Conservation (phyloP, 495 filamentous ascomycete species). For the Xylaria scruposa region DNA sequence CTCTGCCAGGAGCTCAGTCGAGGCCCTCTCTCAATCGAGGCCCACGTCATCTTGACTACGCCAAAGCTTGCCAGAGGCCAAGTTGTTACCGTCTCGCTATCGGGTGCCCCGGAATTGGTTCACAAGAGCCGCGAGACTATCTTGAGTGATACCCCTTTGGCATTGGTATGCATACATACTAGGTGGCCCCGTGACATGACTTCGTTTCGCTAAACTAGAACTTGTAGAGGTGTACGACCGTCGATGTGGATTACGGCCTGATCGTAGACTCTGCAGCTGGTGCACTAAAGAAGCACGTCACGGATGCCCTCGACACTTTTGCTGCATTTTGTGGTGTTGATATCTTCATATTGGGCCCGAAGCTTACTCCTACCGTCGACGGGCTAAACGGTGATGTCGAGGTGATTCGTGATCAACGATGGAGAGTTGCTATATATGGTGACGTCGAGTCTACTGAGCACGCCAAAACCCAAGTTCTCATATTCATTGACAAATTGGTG, state of each 20-base stretch:
- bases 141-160: constrained; percentile 83
- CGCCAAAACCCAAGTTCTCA: constrained; percentile 92
- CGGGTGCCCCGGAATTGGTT: constrained; percentile 81
- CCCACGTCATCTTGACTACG: constrained; percentile 80
- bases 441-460: constrained; percentile 95
- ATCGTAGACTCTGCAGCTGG: constrained; percentile 80
- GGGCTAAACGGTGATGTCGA: constrained; percentile 61
- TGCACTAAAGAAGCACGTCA: constrained; percentile 64
- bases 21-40: constrained; percentile 74
- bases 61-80: constrained; percentile 76
- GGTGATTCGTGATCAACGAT: constrained; percentile 70
- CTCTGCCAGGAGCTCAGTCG: constrained; percentile 78
- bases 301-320: constrained; percentile 84
- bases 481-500: constrained; percentile 98
- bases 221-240: constrained; percentile 81
- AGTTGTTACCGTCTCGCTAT: constrained; percentile 89
- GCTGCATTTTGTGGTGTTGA: constrained; percentile 89
- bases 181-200: constrained; percentile 24
- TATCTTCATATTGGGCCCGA: constrained; percentile 91
- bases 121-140: constrained; percentile 84
- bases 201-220: constrained; percentile 36
- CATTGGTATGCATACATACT: constrained; percentile 69
- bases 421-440: constrained; percentile 91
- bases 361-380: constrained; percentile 70
- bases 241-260: constrained; percentile 89